Percentiles rank a stretch among this genome's conserved stretches.
These are phyloP conservation scores for Ailanthus altissimus DNA, from an alignment of 345 rosid genomes.

Conservation along the genomic window DNA sequence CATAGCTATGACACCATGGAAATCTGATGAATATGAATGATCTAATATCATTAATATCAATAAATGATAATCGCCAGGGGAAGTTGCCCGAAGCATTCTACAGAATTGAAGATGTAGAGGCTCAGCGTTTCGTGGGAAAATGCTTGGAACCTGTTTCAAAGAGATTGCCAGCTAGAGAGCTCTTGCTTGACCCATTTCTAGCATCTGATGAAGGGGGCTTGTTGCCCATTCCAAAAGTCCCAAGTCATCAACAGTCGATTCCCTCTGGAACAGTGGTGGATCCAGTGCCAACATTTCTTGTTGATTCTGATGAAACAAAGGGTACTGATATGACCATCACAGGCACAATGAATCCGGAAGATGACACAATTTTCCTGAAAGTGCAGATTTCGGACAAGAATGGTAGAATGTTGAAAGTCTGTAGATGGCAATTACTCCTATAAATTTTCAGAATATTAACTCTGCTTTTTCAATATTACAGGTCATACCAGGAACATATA, in stretches of 20 bases:
- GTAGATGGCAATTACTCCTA: not conserved
- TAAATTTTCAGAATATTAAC: not conserved
- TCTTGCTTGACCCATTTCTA: conserved; percentile 73
- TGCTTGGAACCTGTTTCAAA: conserved; percentile 68
- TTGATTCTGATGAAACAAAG: conserved; percentile 40
- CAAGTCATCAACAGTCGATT: conserved; percentile 31
- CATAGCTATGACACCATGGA: not conserved
- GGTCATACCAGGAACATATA: conserved; percentile 78
- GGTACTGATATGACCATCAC: conserved; percentile 79
- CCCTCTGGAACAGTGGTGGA: conserved; percentile 34
- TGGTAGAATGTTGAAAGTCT: conserved; percentile 39
- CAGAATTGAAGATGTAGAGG: conserved; percentile 62
- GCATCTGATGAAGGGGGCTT: conserved; percentile 39
- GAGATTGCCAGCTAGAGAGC: conserved; percentile 76
- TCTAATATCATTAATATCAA: not conserved
- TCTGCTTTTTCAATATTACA: conserved; percentile 26
- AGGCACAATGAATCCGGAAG: conserved; percentile 72
- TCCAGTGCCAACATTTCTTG: conserved; percentile 28
- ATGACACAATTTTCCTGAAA: conserved; percentile 80
- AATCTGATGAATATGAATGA: not conserved
- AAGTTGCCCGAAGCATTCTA: conserved; percentile 83
- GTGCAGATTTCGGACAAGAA: conserved; percentile 75
- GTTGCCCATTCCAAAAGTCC: conserved; percentile 29
- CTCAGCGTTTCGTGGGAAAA: conserved; percentile 71
- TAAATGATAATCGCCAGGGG: conserved; percentile 49